Conservation (phyloP, 192 early-diverging fungal species). For the Phlyctochytrium planicorne region DNA sequence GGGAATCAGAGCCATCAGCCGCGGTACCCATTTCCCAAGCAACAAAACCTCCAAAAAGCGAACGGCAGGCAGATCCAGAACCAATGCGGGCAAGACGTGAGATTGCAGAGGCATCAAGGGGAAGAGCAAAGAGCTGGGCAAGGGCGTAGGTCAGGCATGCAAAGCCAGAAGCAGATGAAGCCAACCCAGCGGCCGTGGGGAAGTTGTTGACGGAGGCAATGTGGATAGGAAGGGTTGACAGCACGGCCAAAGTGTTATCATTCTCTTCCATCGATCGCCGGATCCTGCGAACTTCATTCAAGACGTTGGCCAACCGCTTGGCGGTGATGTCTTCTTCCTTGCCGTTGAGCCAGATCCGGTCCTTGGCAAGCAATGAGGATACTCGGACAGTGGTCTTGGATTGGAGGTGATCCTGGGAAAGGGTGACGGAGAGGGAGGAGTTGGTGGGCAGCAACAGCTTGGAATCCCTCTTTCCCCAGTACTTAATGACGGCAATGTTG, state of each 20-base stretch:
- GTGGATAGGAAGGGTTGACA: constrained; percentile 73
- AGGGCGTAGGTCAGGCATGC: constrained; percentile 89
- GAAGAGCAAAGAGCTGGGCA: constrained; percentile 32
- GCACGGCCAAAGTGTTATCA: constrained; percentile 40
- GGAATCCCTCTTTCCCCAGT: constrained; percentile 97
- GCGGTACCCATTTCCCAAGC: constrained; percentile 91
- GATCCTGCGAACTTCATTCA: constrained; percentile 71
- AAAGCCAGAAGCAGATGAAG: constrained; percentile 95
- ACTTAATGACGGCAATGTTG: constrained; percentile 99
- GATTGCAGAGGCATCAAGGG: constrained; percentile 59
- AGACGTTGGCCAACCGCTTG: constrained; percentile 82
- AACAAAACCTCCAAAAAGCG: constrained; percentile 97
- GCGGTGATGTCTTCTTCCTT: constrained; percentile 78
- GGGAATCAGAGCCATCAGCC: constrained; percentile 70
- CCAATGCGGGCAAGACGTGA: constrained; percentile 91
- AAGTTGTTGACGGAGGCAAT: constrained; percentile 99
- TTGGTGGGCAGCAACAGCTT: constrained; percentile 94
- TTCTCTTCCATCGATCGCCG: constrained; percentile 45
- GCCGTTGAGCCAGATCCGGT: constrained; percentile 96
- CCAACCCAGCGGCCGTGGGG: constrained; percentile 97
- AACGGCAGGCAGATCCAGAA: constrained; percentile 96
- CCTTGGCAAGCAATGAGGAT: constrained; percentile 45
- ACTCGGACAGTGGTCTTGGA: constrained; percentile 86
- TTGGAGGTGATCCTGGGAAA: constrained; percentile 94
- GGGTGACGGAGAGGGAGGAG: constrained; percentile 93